phyloP scores from a whole-genome alignment of 192 early-diverging fungal genomes.

The Coemansia sp. region DNA sequence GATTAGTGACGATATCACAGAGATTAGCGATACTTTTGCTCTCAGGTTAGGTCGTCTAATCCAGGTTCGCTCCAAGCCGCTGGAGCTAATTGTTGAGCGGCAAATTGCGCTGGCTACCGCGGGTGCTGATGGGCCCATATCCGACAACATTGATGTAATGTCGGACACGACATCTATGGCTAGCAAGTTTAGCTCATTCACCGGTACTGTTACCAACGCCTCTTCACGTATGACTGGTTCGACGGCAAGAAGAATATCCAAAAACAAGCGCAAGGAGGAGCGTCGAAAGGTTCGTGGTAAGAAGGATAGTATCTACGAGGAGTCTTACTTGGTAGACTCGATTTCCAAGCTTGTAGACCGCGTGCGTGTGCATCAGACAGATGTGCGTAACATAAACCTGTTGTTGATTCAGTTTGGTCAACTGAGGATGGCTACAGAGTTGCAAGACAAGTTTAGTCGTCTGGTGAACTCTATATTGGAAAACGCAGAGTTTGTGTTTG shows the following conservation, averaged over 20 bases:
- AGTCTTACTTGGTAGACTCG: slow-evolving; percentile 81
- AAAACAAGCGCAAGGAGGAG: slow-evolving; percentile 67
- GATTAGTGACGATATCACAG: slow-evolving; percentile 40
- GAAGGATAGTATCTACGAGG: slow-evolving; percentile 85
- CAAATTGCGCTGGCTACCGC: not conserved
- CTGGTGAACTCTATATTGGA: slow-evolving; percentile 47
- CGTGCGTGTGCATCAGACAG: slow-evolving; percentile 39
- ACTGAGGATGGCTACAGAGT: slow-evolving; percentile 40
- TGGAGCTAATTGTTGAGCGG: slow-evolving; percentile 8
- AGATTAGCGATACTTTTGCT: slow-evolving; percentile 24
- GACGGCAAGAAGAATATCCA: slow-evolving; percentile 43
- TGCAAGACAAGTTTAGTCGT: slow-evolving; percentile 51
- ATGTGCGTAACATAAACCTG: slow-evolving; percentile 54
- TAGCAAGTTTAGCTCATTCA: slow-evolving; percentile 79
- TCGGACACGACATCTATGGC: slow-evolving; percentile 95
- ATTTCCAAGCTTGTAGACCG: slow-evolving; percentile 25
- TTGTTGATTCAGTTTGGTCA: slow-evolving; percentile 51
- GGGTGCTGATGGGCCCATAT: slow-evolving; percentile 47
- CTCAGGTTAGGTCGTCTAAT: slow-evolving; percentile 19
- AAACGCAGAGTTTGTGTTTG: slow-evolving; percentile 52
- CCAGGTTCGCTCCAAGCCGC: slow-evolving; percentile 32
- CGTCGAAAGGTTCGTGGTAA: slow-evolving; percentile 82
- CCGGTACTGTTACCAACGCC: slow-evolving; percentile 58
- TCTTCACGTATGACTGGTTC: slow-evolving; percentile 64
- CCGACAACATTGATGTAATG: slow-evolving; percentile 91